Percentiles rank a stretch among this genome's conserved stretches.
These are phyloP conservation scores for Collybia nuda DNA, from an alignment of 768 basidiomycete species.

Conservation along the genomic window DNA sequence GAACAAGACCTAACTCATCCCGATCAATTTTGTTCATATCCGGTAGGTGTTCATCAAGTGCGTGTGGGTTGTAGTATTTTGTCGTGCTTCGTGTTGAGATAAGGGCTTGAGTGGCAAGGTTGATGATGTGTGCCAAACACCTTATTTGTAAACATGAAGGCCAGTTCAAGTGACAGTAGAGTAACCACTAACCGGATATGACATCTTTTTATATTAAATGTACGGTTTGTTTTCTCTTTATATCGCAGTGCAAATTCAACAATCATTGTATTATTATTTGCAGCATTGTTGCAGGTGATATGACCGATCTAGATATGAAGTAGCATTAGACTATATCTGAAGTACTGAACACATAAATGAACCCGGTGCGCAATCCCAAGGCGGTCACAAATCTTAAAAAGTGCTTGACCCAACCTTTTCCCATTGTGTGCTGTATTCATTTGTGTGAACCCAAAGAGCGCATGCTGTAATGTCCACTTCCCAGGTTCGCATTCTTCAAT, in stretches of 20 bases:
- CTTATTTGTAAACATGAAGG: no score
- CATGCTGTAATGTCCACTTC: conserved; percentile 24
- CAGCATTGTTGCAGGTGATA: neutral
- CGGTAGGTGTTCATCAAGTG: conserved; percentile 17
- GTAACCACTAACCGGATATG: neutral
- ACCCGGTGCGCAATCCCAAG: conserved; percentile 30
- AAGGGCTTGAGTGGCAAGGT: conserved; percentile 31
- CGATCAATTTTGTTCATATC: conserved; percentile 3
- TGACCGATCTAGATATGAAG: conserved; percentile 30
- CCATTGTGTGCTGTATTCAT: conserved; percentile 37
- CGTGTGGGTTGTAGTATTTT: conserved; percentile 19
- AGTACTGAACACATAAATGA: no score
- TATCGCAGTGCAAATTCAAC: neutral
- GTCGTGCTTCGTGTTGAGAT: conserved; percentile 22
- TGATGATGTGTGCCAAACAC: conserved; percentile 28
- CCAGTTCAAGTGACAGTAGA: no score
- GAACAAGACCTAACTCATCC: conserved; percentile 19
- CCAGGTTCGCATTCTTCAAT: conserved; percentile 25
- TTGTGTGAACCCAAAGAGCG: conserved; percentile 31
- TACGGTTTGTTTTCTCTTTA: neutral
- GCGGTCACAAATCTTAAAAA: conserved; percentile 26
- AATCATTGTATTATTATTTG: neutral
- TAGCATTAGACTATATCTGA: no score
- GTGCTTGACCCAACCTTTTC: conserved; percentile 25
- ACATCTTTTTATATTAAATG: neutral